Percentiles rank a stretch among this genome's conserved stretches.
phyloP scores from a whole-genome alignment of 1,139 yeast species.

The Sugiyamaella pinicola region DNA sequence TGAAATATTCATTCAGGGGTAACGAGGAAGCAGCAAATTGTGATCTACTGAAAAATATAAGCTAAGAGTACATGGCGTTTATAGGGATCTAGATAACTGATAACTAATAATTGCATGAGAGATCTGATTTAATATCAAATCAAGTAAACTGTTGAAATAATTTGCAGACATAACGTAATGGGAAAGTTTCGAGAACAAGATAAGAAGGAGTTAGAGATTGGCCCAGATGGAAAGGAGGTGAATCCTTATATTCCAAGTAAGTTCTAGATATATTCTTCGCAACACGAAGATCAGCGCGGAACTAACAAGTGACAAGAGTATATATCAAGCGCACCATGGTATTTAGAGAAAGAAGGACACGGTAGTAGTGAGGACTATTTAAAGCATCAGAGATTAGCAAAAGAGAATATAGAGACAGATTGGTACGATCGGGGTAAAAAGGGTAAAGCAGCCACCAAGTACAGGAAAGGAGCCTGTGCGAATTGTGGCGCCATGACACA shows the following conservation, averaged over 20 bases:
- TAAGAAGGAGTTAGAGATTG: slow-evolving; percentile 22
- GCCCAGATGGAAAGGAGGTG: slow-evolving; percentile 44
- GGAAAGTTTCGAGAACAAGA: slow-evolving; percentile 11
- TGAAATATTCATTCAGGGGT: slow-evolving; percentile 9
- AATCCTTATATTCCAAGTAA: slow-evolving; percentile 41
- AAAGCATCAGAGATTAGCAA: slow-evolving; percentile 53
- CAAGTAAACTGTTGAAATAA: too few species aligned
- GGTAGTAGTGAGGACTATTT: slow-evolving; percentile 44
- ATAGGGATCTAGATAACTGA: not conserved
- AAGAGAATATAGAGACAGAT: slow-evolving; percentile 34
- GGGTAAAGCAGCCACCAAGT: slow-evolving; percentile 39
- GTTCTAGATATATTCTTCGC: slow-evolving; percentile 15
- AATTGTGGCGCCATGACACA: slow-evolving; percentile 58
- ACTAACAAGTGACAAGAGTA: slow-evolving; percentile 21
- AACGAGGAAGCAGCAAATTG: not conserved
- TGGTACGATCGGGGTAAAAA: slow-evolving; percentile 41
- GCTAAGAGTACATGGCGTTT: not conserved
- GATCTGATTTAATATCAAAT: too few species aligned
- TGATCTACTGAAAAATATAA: slow-evolving; percentile 3
- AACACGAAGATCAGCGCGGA: not conserved
- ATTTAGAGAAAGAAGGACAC: slow-evolving; percentile 37
- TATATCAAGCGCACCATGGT: slow-evolving; percentile 53
- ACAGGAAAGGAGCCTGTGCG: slow-evolving; percentile 49
- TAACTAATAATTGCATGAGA: not conserved
- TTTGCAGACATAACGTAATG: slow-evolving; percentile 1